A percentile compares a stretch with the other conserved stretches of the same genome.
Evolutionary conservation across 1,284 basidiomycete genomes (phyloP).

Genomic region (Ustilago trichophora): DNA sequence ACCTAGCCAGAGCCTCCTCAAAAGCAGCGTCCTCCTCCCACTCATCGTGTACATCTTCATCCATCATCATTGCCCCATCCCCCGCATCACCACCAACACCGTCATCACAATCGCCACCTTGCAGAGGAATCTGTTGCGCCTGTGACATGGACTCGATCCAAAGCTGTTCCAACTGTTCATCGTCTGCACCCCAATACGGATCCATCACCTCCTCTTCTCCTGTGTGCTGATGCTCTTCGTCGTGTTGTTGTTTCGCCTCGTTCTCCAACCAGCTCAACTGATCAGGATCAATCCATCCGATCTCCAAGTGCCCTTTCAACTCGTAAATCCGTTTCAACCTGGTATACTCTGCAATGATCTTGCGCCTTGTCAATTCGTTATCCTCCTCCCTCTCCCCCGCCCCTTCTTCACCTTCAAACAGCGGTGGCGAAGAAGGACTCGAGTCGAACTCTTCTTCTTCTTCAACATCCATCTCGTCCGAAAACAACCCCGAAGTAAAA

Average conservation of each 20-base stretch:
- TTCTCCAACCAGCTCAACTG: conserved; percentile 36
- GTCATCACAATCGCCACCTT: too few species aligned
- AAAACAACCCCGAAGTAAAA: conserved; percentile 11
- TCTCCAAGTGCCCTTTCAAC: conserved; percentile 35
- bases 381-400: conserved; percentile 26
- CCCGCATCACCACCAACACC: not conserved
- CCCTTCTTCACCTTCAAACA: not conserved
- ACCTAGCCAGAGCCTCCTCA: conserved; percentile 14
- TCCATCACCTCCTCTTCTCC: conserved; percentile 5
- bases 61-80: not conserved
- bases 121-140: not conserved
- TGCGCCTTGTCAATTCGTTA: conserved; percentile 34
- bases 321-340: conserved; percentile 43
- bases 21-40: conserved; percentile 12
- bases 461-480: conserved; percentile 3
- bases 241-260: conserved; percentile 2
- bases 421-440: not conserved
- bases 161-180: conserved; percentile 31
- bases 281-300: conserved; percentile 49
- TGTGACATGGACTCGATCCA: conserved; percentile 23
- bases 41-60: not conserved
- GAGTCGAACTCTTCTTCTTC: not conserved
- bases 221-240: not conserved
- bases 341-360: conserved; percentile 40
- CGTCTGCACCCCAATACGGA: conserved; percentile 15